Conservation (phyloP, 1,284 basidiomycete genomes). For the Trametes sp. region DNA sequence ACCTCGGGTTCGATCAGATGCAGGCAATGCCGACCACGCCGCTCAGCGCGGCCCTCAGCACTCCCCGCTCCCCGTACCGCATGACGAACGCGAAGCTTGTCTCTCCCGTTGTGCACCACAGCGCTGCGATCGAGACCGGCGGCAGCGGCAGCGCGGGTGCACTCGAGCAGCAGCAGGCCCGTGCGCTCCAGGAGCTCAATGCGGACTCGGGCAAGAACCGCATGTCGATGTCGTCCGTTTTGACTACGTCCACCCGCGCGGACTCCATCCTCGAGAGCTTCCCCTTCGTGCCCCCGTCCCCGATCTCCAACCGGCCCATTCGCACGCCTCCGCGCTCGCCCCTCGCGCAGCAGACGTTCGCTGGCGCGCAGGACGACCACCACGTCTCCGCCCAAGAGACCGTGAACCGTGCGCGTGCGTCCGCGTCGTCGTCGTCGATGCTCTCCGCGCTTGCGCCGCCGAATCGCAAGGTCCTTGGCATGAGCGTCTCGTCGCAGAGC, state of each 20-base stretch:
- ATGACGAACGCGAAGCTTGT: conserved; percentile 69
- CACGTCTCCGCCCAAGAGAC: conserved; percentile 33
- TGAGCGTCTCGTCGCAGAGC: conserved; percentile 75
- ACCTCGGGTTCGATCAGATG: conserved; percentile 56
- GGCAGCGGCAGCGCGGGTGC: conserved; percentile 39
- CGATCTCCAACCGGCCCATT: conserved; percentile 78
- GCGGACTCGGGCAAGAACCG: conserved; percentile 52
- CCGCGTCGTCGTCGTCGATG: conserved; percentile 25
- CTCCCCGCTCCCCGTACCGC: conserved; percentile 56
- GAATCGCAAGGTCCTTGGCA: conserved; percentile 61
- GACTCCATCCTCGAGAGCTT: conserved; percentile 86
- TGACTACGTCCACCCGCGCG: conserved; percentile 71
- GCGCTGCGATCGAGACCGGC: conserved; percentile 39
- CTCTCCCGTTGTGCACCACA: conserved; percentile 45
- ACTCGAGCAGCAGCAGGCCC: conserved; percentile 68
- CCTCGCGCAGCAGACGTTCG: conserved; percentile 62
- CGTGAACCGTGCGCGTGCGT: conserved; percentile 40
- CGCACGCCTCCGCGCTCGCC: conserved; percentile 79
- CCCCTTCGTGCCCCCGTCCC: conserved; percentile 85
- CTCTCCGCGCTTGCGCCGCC: conserved; percentile 39
- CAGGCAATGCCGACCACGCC: conserved; percentile 37
- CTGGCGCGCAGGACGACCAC: conserved; percentile 29
- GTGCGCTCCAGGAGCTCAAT: conserved; percentile 60
- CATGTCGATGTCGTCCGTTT: conserved; percentile 67
- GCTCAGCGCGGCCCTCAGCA: conserved; percentile 42